Conservation (phyloP, 129 eudicot species). For the sunflower (Helianthus annuus) region HanXRQr2.0-SUNRISE NC_035435.2:118734640-118735139, state of each 20-base stretch:
- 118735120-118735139: background rate
- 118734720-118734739: no score
- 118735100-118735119: conserved; percentile 12
- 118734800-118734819: no score
- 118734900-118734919: conserved; percentile 15
- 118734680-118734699: no score
- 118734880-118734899: background rate
- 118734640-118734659: no score
- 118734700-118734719: no score
- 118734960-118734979: background rate
- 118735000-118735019: conserved; percentile 2
- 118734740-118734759: no score
- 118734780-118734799: no score
- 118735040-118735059: background rate
- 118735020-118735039: conserved; percentile 10
- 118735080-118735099: background rate
- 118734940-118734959: background rate
- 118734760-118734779: no score
- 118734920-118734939: background rate
- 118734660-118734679: no score
- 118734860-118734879: background rate
- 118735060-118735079: background rate
- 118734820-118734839: no score
- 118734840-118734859: no score
- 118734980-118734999: background rate